phyloP scores from a whole-genome alignment of 257 asterid genomes.

The Thymus quinquecostatus region DNA sequence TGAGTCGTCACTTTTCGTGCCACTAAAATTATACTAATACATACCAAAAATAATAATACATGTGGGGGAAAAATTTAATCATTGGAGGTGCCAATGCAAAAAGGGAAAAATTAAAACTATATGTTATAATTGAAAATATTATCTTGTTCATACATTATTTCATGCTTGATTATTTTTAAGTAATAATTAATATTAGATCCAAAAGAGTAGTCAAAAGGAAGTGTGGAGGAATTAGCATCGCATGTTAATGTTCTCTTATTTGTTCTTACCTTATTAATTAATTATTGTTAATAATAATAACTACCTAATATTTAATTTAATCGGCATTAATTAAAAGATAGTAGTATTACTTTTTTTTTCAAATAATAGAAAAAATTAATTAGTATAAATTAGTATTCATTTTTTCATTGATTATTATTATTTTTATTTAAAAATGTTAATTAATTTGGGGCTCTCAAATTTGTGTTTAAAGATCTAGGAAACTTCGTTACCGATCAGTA shows the following conservation, averaged over 20 bases:
- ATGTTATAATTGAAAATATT: not conserved
- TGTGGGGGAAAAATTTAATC: not conserved
- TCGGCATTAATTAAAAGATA: slow-evolving; percentile 7
- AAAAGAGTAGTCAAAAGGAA: slow-evolving; percentile 12
- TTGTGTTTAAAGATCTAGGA: slow-evolving; percentile 7
- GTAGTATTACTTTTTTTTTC: not conserved
- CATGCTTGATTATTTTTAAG: not conserved
- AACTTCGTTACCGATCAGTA: not conserved
- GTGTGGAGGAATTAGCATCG: slow-evolving; percentile 34
- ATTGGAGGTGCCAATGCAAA: not conserved
- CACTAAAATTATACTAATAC: not conserved
- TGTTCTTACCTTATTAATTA: not conserved
- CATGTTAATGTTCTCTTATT: slow-evolving; percentile 26
- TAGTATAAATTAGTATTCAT: not conserved
- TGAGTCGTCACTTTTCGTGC: slow-evolving; percentile 8
- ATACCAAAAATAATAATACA: not conserved
- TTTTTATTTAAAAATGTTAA: too few relatives aligned
- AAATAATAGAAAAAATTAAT: not conserved
- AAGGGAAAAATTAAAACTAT: not conserved
- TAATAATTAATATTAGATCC: not conserved
- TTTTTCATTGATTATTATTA: too few relatives aligned
- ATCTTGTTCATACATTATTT: not conserved
- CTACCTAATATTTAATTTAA: not conserved
- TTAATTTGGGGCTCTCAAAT: slow-evolving; percentile 22
- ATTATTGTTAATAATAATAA: not conserved